Percentiles rank a stretch among this genome's conserved stretches.
phyloP scores from a whole-genome alignment of 2,329 filamentous ascomycete genomes.

The Capronia coronata region DNA sequence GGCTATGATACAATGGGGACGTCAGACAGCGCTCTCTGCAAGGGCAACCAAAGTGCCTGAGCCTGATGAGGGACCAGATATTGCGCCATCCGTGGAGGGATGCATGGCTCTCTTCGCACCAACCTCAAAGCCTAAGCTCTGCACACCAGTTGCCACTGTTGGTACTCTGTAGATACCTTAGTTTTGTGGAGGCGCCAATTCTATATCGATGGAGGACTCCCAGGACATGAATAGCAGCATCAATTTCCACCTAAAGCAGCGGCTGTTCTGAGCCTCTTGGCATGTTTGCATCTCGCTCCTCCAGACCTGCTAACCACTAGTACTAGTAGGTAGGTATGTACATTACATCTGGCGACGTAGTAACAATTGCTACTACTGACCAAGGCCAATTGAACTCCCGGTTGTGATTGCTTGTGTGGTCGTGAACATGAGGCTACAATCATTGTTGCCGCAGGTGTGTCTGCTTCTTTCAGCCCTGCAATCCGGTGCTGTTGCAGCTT shows the following conservation, averaged over 20 bases:
- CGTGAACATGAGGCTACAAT: slow-evolving; percentile 17
- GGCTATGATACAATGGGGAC: too few relatives aligned
- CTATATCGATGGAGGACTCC: too few relatives aligned
- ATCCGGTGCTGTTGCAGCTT: slow-evolving; percentile 39
- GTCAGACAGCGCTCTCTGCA: too few relatives aligned
- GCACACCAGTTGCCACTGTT: too few relatives aligned
- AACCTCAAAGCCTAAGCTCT: too few relatives aligned
- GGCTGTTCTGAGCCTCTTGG: neutral
- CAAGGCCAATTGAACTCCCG: neutral
- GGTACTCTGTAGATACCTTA: too few relatives aligned
- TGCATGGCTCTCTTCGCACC: too few relatives aligned
- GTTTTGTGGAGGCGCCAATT: too few relatives aligned
- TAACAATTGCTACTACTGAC: neutral
- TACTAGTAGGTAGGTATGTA: too few relatives aligned
- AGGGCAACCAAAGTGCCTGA: too few relatives aligned
- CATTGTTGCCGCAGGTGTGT: slow-evolving; percentile 14
- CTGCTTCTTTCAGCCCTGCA: slow-evolving; percentile 15
- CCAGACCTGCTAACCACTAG: neutral
- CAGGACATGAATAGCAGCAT: neutral
- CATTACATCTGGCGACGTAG: slow-evolving; percentile 1
- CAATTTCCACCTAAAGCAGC: neutral
- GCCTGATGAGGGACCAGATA: too few relatives aligned
- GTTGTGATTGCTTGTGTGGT: neutral
- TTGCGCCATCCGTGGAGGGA: too few relatives aligned
- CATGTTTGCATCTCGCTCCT: neutral